Conservation (phyloP, 108 stramenopile species). For the Cyclostephanos tholiformis region DNA sequence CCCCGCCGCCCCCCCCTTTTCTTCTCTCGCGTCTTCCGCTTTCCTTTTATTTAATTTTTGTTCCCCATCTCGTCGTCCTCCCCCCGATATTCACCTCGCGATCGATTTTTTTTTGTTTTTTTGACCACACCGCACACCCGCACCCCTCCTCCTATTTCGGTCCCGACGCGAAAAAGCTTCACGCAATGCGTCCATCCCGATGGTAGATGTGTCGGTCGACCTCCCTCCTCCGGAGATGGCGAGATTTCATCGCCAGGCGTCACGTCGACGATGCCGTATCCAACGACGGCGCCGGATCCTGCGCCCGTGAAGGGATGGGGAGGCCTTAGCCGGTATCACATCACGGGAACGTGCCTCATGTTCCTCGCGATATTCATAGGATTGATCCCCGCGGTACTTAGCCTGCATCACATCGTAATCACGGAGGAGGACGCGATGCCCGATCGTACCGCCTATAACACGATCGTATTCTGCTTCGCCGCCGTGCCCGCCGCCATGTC, state of each 20-base stretch:
- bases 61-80: no score
- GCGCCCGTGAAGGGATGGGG: constrained; percentile 62
- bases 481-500: constrained; percentile 77
- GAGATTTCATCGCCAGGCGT: constrained; percentile 10
- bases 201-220: constrained; percentile 47
- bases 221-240: constrained; percentile 7
- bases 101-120: no score
- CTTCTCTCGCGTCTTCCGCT: not conserved
- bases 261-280: constrained; percentile 10
- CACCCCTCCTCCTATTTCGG: no score
- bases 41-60: no score
- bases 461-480: constrained; percentile 67
- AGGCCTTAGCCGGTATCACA: constrained; percentile 65
- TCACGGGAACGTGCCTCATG: constrained; percentile 65
- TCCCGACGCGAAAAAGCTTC: no score
- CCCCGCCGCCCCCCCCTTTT: not conserved
- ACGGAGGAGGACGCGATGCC: constrained; percentile 65
- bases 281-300: constrained; percentile 25
- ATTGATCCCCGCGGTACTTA: constrained; percentile 63
- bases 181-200: constrained; percentile 75
- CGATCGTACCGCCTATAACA: constrained; percentile 72
- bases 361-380: constrained; percentile 73
- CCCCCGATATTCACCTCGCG: no score
- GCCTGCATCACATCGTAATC: constrained; percentile 63
- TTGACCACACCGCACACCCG: no score